These are phyloP conservation scores for Trypanosoma scelopori DNA, from an alignment of 208 protist genomes.

Conservation along the genomic window DNA sequence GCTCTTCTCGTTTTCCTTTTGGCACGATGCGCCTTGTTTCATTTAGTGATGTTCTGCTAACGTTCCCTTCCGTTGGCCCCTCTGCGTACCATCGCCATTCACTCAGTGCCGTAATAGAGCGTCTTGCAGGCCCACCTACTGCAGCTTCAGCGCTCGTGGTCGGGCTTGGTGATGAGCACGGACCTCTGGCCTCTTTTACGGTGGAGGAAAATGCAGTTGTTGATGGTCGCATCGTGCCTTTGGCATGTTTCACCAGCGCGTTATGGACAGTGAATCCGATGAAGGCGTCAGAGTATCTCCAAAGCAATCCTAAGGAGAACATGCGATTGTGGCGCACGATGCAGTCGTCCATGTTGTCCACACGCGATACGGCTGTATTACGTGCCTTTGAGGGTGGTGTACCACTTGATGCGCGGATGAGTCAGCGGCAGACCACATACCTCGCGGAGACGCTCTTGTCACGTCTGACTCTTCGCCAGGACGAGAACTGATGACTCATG, in stretches of 20 bases:
- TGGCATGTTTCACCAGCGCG: conserved; percentile 55
- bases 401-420: conserved; percentile 66
- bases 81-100: conserved; percentile 4
- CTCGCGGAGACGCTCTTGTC: conserved; percentile 72
- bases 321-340: conserved; percentile 72
- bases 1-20: conserved; percentile 43
- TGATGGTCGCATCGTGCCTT: conserved; percentile 38
- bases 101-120: conserved; percentile 22
- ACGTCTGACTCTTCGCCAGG: conserved; percentile 31
- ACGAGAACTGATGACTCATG: background rate
- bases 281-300: conserved; percentile 43
- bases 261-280: conserved; percentile 66
- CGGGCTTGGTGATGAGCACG: conserved; percentile 45
- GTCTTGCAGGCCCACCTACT: conserved; percentile 14
- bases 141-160: conserved; percentile 32
- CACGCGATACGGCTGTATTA: conserved; percentile 69
- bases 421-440: conserved; percentile 56
- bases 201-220: conserved; percentile 31
- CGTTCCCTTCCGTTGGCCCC: background rate
- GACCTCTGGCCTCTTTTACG: conserved; percentile 27
- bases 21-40: conserved; percentile 42
- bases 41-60: conserved; percentile 21
- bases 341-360: conserved; percentile 84
- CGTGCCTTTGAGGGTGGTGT: conserved; percentile 43
- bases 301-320: conserved; percentile 42